Percentiles rank a stretch among this genome's conserved stretches.
Evolutionary conservation across 768 basidiomycete species (phyloP).

Genomic region (Coprinopsis marcescibilis): DNA sequence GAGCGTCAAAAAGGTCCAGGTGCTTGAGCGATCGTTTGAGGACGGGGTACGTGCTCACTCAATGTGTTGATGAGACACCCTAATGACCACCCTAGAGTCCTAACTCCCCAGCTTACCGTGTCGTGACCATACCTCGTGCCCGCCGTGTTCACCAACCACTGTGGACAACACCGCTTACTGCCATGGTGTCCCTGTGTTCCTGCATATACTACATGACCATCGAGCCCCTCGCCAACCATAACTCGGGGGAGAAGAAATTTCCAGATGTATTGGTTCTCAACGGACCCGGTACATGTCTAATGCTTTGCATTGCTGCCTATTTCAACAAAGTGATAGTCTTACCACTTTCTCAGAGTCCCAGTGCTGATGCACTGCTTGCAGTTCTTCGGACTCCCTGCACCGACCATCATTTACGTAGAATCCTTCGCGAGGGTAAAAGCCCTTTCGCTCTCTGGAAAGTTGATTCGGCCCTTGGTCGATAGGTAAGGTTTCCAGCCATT

Average conservation of each 20-base stretch:
- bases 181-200: constrained; percentile 50
- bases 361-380: constrained; percentile 25
- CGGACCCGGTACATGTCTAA: constrained; percentile 91
- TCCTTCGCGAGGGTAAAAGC: constrained; percentile 84
- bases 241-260: constrained; percentile 25
- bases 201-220: constrained; percentile 61
- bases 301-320: constrained; percentile 66
- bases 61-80: not conserved
- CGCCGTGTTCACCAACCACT: constrained; percentile 80
- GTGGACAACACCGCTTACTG: constrained; percentile 61
- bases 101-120: constrained; percentile 27
- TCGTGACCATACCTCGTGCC: constrained; percentile 80
- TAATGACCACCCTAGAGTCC: not conserved
- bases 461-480: constrained; percentile 80
- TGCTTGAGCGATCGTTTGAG: constrained; percentile 49
- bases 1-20: constrained; percentile 63
- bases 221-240: constrained; percentile 35
- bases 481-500: constrained; percentile 37
- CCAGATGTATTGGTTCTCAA: constrained; percentile 83
- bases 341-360: not conserved
- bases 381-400: constrained; percentile 70
- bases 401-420: constrained; percentile 82
- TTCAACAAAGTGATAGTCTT: constrained; percentile 63
- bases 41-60: not conserved
- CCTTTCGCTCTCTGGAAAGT: constrained; percentile 79